phyloP scores from a whole-genome alignment of 2,329 filamentous ascomycete species.

The Grosmannia serpens region DNA sequence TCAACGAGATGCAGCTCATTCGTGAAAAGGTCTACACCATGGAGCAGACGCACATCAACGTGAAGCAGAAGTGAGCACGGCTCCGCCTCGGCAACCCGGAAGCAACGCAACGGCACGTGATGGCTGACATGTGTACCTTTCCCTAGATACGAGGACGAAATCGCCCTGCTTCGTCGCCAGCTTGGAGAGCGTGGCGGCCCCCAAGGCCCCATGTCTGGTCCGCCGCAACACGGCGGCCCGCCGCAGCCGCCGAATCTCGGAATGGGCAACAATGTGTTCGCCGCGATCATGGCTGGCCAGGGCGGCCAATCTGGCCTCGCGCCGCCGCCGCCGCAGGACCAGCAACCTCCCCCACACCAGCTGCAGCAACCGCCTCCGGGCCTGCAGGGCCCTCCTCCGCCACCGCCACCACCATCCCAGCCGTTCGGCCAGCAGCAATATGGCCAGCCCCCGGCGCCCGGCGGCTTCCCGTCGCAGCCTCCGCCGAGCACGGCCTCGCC shows the following conservation, averaged over 20 bases:
- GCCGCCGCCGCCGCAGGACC: conserved; percentile 55
- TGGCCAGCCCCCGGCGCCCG: conserved; percentile 37
- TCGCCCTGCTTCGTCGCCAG: conserved; percentile 74
- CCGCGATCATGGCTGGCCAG: conserved; percentile 87
- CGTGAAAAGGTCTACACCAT: conserved; percentile 86
- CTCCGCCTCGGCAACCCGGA: no score
- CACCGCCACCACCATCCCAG: conserved; percentile 48
- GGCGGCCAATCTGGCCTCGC: conserved; percentile 73
- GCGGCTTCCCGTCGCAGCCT: conserved; percentile 70
- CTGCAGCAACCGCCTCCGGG: conserved; percentile 69
- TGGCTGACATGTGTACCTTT: not conserved
- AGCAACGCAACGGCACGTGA: not conserved
- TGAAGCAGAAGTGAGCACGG: conserved; percentile 78
- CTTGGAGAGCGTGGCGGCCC: conserved; percentile 63
- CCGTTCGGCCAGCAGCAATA: conserved; percentile 60
- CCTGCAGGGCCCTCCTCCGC: conserved; percentile 41
- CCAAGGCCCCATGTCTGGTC: conserved; percentile 50
- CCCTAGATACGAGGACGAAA: conserved; percentile 83
- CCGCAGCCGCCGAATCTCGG: conserved; percentile 82
- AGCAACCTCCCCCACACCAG: conserved; percentile 45
- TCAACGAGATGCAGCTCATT: conserved; percentile 91
- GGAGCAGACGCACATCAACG: conserved; percentile 75
- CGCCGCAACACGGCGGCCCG: conserved; percentile 64
- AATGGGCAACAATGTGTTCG: conserved; percentile 85
- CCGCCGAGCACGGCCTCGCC: conserved; percentile 80